Conservation (phyloP, 169 alveolate genomes). For the Cryptosporidium ubiquitum region DNA sequence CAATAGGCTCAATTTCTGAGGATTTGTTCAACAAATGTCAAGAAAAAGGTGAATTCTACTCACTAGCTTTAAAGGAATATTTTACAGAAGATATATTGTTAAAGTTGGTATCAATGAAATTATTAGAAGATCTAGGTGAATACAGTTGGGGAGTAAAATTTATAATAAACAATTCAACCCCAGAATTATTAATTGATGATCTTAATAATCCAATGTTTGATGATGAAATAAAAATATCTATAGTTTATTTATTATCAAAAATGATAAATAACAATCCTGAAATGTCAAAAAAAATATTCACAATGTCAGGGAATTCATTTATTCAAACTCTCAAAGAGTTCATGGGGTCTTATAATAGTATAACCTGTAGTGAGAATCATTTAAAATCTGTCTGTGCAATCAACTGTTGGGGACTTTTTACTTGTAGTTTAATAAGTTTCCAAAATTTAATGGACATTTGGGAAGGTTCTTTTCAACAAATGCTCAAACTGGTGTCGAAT, state of each 20-base stretch:
- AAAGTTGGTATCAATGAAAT: conserved; percentile 40
- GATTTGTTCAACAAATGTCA: conserved; percentile 41
- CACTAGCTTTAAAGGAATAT: conserved; percentile 49
- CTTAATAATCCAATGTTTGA: conserved; percentile 47
- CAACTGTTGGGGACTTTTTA: conserved; percentile 54
- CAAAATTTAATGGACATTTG: conserved; percentile 7
- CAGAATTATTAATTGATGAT: conserved; percentile 39
- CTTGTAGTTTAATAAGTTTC: conserved; percentile 20
- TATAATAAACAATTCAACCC: conserved; percentile 51
- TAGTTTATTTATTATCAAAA: conserved; percentile 36
- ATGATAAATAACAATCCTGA: conserved; percentile 54
- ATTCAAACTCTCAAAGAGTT: conserved; percentile 18
- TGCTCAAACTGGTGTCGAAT: conserved; percentile 15
- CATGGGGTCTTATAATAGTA: conserved; percentile 26
- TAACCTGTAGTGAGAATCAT: not conserved
- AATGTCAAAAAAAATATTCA: conserved; percentile 19
- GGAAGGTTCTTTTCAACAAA: conserved; percentile 12
- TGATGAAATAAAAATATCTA: conserved; percentile 61
- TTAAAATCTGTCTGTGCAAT: conserved; percentile 49
- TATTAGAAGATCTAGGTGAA: conserved; percentile 68
- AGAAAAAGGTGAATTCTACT: conserved; percentile 47
- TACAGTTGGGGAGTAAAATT: conserved; percentile 53
- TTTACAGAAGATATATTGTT: conserved; percentile 55
- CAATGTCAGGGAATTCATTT: conserved; percentile 13
- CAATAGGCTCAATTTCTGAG: conserved; percentile 68